A percentile compares a stretch with the other conserved stretches of the same genome.
Conservation (phyloP, 179 eudicot species). For the Carnegiea gigantea region DNA sequence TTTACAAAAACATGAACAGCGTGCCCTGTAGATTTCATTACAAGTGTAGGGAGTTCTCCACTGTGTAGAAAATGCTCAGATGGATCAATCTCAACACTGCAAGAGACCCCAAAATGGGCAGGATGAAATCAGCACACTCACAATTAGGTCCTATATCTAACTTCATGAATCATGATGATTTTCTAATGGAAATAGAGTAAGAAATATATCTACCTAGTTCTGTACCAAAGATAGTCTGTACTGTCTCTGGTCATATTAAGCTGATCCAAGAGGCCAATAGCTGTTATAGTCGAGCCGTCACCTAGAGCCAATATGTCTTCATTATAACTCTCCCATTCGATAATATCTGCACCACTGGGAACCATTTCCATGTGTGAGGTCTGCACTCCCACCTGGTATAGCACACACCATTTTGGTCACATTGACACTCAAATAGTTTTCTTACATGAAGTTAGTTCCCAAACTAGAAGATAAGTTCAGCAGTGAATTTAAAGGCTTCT, state of each 20-base stretch:
- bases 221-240: constrained; percentile 96
- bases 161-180: background rate
- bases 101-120: constrained; percentile 13
- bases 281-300: constrained; percentile 53
- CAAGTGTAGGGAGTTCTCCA: constrained; percentile 75
- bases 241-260: constrained; percentile 86
- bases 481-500: background rate
- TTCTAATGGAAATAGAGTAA: background rate
- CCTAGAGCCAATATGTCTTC: constrained; percentile 67
- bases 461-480: background rate
- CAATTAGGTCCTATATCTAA: background rate
- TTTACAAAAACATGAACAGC: constrained; percentile 86
- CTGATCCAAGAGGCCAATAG: constrained; percentile 88
- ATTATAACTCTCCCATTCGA: constrained; percentile 77
- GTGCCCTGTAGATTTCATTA: constrained; percentile 79
- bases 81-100: constrained; percentile 72
- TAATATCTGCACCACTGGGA: constrained; percentile 44
- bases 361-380: constrained; percentile 80
- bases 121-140: background rate
- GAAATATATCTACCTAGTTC: constrained; percentile 61
- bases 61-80: constrained; percentile 80
- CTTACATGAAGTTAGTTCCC: no score
- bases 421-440: background rate
- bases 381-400: constrained; percentile 82
- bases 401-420: background rate